A percentile compares a stretch with the other conserved stretches of the same genome.
phyloP scores from a whole-genome alignment of 2,329 filamentous ascomycete genomes.

The Neopestalotiopsis clavispora region DNA sequence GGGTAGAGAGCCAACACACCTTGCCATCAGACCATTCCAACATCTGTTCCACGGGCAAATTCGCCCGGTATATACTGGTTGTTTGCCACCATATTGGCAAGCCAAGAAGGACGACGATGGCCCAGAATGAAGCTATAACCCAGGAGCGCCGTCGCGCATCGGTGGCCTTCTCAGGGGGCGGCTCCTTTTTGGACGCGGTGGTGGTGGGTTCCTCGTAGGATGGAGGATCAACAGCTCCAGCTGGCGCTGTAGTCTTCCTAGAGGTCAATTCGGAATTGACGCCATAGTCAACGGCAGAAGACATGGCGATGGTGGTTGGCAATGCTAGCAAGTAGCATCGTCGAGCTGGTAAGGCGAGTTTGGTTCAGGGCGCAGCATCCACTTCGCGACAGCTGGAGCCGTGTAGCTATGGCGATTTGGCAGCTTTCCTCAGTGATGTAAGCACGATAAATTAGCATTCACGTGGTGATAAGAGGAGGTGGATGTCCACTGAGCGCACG shows the following conservation, averaged over 20 bases:
- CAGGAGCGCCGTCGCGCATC: constrained; percentile 71
- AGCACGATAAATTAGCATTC: constrained; percentile 11
- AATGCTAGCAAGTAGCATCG: constrained; percentile 12
- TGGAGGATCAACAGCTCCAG: neutral
- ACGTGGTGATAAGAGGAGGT: constrained; percentile 16
- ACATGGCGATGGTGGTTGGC: constrained; percentile 15
- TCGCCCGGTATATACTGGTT: constrained; percentile 87
- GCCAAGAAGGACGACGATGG: constrained; percentile 80
- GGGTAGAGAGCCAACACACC: constrained; percentile 50
- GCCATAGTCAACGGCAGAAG: constrained; percentile 18
- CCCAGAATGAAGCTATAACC: constrained; percentile 90
- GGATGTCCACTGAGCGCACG: neutral
- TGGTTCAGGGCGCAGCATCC: neutral
- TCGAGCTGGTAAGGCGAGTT: neutral
- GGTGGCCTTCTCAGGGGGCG: constrained; percentile 79
- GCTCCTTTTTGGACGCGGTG: constrained; percentile 45
- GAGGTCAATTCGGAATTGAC: constrained; percentile 12
- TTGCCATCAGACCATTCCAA: constrained; percentile 88
- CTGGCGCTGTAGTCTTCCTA: neutral
- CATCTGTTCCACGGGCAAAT: constrained; percentile 85
- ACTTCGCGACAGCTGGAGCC: neutral
- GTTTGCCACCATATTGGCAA: constrained; percentile 96
- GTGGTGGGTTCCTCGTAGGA: neutral
- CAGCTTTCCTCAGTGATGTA: constrained; percentile 6
- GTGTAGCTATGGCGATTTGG: neutral